These are phyloP conservation scores for Bifiguratus adelaidae DNA, from an alignment of 192 early-diverging fungal species.

Conservation along the genomic window DNA sequence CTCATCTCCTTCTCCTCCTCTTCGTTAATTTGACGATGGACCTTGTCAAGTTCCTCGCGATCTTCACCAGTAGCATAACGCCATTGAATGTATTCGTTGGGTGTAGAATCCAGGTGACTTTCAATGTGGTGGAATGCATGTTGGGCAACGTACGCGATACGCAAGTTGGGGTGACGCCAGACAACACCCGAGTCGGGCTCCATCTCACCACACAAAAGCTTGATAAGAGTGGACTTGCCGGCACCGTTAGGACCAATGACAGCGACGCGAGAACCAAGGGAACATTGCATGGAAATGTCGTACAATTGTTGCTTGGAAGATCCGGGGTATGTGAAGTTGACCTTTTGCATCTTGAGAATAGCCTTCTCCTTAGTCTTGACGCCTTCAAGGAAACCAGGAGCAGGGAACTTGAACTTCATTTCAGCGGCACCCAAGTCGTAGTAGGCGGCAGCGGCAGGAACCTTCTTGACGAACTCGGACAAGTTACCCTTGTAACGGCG, in stretches of 20 bases:
- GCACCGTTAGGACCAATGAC: slow-evolving; percentile 70
- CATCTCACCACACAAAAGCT: slow-evolving; percentile 71
- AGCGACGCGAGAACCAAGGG: slow-evolving; percentile 68
- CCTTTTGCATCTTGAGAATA: slow-evolving; percentile 66
- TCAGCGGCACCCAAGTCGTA: slow-evolving; percentile 54
- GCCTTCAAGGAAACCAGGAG: slow-evolving; percentile 62
- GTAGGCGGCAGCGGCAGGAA: slow-evolving; percentile 68
- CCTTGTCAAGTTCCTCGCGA: slow-evolving; percentile 68
- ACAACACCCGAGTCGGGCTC: slow-evolving; percentile 59
- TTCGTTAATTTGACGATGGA: slow-evolving; percentile 51
- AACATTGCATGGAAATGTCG: slow-evolving; percentile 52
- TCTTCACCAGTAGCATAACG: slow-evolving; percentile 69
- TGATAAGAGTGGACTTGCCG: slow-evolving; percentile 63
- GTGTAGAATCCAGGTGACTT: slow-evolving; percentile 63
- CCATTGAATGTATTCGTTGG: slow-evolving; percentile 76
- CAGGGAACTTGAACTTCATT: slow-evolving; percentile 61
- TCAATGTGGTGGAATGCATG: slow-evolving; percentile 85
- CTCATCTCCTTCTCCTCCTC: slow-evolving; percentile 51
- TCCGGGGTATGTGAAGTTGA: slow-evolving; percentile 62
- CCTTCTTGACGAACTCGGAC: slow-evolving; percentile 67
- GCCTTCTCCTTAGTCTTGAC: slow-evolving; percentile 67
- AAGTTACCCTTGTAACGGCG: slow-evolving; percentile 72
- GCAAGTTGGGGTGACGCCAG: slow-evolving; percentile 76
- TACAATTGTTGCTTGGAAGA: slow-evolving; percentile 42
- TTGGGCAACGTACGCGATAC: slow-evolving; percentile 77